phyloP scores from a whole-genome alignment of 2,329 filamentous ascomycete species.

The Hawksworthiomyces lignivorus region DNA sequence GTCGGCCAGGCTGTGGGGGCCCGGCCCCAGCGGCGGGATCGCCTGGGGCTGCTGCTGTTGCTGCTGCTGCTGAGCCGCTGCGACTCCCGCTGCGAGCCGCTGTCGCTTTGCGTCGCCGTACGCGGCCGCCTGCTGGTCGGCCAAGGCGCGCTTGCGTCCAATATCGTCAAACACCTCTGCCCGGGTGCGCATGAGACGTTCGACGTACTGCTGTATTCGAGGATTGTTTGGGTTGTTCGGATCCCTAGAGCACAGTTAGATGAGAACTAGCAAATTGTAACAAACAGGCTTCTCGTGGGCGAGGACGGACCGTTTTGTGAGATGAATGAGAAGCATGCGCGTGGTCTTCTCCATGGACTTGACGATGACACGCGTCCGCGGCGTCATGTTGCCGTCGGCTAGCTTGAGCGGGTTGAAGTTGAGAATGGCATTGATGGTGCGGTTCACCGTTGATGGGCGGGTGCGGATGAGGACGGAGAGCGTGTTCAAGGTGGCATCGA shows the following conservation, averaged over 20 bases:
- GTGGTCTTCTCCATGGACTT: conserved; percentile 95
- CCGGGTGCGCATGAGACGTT: conserved; percentile 70
- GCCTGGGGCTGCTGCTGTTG: background rate
- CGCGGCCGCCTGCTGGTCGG: conserved; percentile 61
- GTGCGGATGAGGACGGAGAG: conserved; percentile 75
- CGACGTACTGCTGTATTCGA: conserved; percentile 81
- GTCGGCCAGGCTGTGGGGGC: conserved; percentile 71
- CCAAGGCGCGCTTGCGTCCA: conserved; percentile 67
- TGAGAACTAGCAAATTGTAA: background rate
- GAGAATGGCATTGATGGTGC: conserved; percentile 77
- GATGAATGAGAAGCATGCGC: conserved; percentile 72
- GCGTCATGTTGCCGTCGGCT: conserved; percentile 64
- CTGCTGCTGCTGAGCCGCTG: conserved; percentile 25
- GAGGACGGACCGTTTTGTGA: conserved; percentile 60
- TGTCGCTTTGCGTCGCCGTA: conserved; percentile 78
- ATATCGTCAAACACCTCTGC: conserved; percentile 73
- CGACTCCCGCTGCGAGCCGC: conserved; percentile 50
- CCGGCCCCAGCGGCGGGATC: conserved; percentile 65
- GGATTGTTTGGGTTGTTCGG: conserved; percentile 66
- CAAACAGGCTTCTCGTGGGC: background rate
- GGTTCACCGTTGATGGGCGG: conserved; percentile 71
- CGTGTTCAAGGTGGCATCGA: conserved; percentile 87
- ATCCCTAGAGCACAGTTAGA: conserved; percentile 55
- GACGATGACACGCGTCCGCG: conserved; percentile 71
- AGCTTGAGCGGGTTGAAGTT: conserved; percentile 88